Evolutionary conservation across 768 basidiomycete species (phyloP).

Genomic region (Imleria badia): DNA sequence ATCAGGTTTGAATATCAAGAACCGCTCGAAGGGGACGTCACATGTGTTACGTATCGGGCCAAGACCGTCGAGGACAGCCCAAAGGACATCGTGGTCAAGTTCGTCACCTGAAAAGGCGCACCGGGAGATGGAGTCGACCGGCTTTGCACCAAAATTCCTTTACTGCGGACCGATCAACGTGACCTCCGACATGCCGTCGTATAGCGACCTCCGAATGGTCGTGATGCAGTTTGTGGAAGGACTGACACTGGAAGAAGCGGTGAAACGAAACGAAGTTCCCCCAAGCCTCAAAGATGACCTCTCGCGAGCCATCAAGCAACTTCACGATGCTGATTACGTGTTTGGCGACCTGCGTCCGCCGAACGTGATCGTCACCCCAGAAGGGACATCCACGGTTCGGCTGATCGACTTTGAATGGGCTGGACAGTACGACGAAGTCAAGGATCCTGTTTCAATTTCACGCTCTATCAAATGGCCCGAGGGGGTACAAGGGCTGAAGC

Average conservation of each 20-base stretch:
- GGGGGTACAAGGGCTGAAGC: background rate
- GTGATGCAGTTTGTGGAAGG: slow-evolving; percentile 40
- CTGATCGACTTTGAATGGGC: slow-evolving; percentile 11
- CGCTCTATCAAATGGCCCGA: background rate
- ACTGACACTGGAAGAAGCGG: background rate
- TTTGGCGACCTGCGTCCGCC: slow-evolving; percentile 37
- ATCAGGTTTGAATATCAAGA: slow-evolving; percentile 21
- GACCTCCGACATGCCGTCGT: slow-evolving; percentile 3
- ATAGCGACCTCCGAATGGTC: slow-evolving; percentile 32
- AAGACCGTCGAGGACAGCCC: background rate
- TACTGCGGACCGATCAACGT: slow-evolving; percentile 29
- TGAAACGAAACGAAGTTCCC: slow-evolving; percentile 6
- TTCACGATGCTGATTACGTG: slow-evolving; percentile 35
- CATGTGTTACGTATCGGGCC: slow-evolving; percentile 28
- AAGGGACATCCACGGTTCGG: background rate
- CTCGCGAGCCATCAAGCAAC: slow-evolving; percentile 7
- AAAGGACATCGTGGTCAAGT: slow-evolving; percentile 37
- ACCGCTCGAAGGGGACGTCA: slow-evolving; percentile 15
- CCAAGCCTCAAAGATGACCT: slow-evolving; percentile 20
- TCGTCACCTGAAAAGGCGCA: slow-evolving; percentile 33
- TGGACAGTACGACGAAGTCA: background rate
- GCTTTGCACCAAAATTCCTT: slow-evolving; percentile 31
- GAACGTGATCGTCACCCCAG: slow-evolving; percentile 33
- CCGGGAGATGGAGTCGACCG: slow-evolving; percentile 25
- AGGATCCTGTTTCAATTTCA: background rate